Conservation (phyloP, 305 asterid genomes). For the Solanum hybrid region DNA sequence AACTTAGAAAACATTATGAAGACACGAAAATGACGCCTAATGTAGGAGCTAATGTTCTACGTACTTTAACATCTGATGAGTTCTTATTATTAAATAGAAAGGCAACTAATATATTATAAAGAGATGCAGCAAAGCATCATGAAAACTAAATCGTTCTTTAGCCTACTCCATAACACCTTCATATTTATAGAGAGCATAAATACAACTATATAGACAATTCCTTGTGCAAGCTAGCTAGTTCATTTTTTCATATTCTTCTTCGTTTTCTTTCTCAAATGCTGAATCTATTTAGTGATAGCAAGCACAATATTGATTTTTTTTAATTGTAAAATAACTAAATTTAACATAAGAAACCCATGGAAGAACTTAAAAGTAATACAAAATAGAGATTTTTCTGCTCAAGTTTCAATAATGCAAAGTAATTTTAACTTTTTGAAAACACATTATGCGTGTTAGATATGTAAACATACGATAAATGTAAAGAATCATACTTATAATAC, state of each 20-base stretch:
- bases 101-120: no score
- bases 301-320: not conserved
- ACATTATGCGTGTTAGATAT: not conserved
- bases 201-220: not conserved
- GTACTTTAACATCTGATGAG: no score
- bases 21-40: no score
- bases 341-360: not conserved
- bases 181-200: no score
- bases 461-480: not conserved
- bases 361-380: not conserved
- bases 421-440: not conserved
- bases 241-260: not conserved
- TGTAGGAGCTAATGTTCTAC: not conserved
- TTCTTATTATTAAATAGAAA: no score
- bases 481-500: not conserved
- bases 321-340: not conserved
- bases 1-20: no score
- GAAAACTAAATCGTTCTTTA: no score
- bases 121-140: no score
- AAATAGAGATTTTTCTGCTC: not conserved
- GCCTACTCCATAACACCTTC: not conserved
- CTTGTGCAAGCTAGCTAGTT: not conserved
- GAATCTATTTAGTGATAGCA: not conserved
- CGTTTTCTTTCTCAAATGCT: fast-evolving
- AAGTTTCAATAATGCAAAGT: not conserved